phyloP scores from a whole-genome alignment of 768 basidiomycete species.

The Panellus pusillus region DNA sequence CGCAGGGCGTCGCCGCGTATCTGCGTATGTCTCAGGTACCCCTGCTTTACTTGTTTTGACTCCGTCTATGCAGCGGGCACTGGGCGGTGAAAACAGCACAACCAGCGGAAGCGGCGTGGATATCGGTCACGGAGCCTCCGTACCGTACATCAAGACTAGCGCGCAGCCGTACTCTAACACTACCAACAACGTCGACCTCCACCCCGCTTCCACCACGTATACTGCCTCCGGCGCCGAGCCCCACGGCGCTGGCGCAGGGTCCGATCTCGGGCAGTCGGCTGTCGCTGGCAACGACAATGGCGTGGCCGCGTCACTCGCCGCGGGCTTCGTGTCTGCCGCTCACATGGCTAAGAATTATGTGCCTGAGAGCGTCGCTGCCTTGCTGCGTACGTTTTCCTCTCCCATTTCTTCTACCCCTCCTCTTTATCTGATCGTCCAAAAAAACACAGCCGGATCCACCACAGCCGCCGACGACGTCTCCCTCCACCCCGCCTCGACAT shows the following conservation, averaged over 20 bases:
- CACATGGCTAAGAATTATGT: background rate
- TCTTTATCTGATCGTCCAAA: no score
- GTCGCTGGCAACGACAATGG: background rate
- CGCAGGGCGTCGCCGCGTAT: background rate
- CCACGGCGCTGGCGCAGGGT: background rate
- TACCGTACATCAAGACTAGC: no score
- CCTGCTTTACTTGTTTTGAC: no score
- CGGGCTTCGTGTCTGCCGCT: background rate
- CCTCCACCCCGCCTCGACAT: background rate
- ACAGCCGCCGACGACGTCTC: background rate
- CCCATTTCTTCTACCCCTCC: no score
- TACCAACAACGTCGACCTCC: background rate
- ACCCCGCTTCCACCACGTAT: background rate
- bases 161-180: no score
- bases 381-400: background rate
- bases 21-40: conserved; percentile 2
- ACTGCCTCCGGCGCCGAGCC: background rate
- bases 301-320: background rate
- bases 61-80: no score
- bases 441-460: background rate
- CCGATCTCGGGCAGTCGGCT: background rate
- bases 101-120: no score
- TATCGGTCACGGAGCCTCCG: no score
- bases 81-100: no score
- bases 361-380: conserved; percentile 1